These are phyloP conservation scores for Diplosphaera chodatii DNA, from an alignment of 139 green algal genomes.

Conservation along the genomic window DNA sequence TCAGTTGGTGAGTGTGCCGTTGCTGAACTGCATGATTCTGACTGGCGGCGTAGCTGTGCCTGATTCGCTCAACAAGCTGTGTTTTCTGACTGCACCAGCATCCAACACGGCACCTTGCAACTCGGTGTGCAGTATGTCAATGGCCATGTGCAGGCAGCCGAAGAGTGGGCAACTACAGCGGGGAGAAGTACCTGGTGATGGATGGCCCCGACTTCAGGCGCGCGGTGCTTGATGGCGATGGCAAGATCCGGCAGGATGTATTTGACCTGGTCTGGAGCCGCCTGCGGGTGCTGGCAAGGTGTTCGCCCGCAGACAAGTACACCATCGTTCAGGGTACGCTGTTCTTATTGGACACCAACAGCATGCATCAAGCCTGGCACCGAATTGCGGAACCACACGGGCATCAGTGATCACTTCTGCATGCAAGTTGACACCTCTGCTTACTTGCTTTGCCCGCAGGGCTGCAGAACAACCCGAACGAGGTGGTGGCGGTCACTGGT, in stretches of 20 bases:
- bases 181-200: slow-evolving; percentile 34
- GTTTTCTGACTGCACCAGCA: too few species aligned
- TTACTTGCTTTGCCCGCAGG: too few species aligned
- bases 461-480: slow-evolving; percentile 11
- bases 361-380: not conserved
- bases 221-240: slow-evolving; percentile 48
- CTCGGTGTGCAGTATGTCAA: too few species aligned
- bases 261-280: slow-evolving; percentile 62
- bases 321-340: slow-evolving; percentile 56
- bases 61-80: too few species aligned
- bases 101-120: too few species aligned
- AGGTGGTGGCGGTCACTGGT: slow-evolving; percentile 52
- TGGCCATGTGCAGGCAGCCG: not conserved
- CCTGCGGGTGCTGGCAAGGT: slow-evolving; percentile 84
- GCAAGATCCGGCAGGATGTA: slow-evolving; percentile 40
- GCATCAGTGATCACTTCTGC: too few species aligned
- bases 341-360: not conserved
- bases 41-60: too few species aligned
- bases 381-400: too few species aligned
- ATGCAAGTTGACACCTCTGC: too few species aligned
- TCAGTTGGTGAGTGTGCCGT: not conserved
- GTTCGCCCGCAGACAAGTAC: slow-evolving; percentile 87
- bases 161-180: slow-evolving; percentile 15
- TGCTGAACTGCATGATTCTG: not conserved
- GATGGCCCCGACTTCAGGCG: slow-evolving; percentile 55